phyloP scores from a whole-genome alignment of 768 basidiomycete species.

The Gymnopilus dilepis region DNA sequence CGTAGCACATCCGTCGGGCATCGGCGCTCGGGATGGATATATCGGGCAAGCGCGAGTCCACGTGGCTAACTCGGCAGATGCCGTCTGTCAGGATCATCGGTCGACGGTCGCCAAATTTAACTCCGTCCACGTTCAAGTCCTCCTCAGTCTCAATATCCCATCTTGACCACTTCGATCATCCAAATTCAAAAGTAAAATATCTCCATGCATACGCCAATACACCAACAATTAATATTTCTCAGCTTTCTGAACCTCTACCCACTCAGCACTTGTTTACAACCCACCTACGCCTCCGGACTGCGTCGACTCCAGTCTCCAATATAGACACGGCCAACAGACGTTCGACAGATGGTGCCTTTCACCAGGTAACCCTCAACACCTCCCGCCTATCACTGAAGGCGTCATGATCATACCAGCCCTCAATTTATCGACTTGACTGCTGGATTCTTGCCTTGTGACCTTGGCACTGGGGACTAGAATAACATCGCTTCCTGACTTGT shows the following conservation, averaged over 20 bases:
- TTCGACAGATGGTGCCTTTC: conserved; percentile 7
- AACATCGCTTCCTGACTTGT: not conserved
- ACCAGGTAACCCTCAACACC: not conserved
- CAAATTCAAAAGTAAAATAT: too few species aligned
- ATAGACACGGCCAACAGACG: not conserved
- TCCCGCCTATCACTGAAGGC: not conserved
- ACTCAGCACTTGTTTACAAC: not conserved
- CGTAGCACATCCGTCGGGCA: too few species aligned
- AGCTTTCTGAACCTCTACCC: too few species aligned
- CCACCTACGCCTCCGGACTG: not conserved
- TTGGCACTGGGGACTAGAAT: not conserved
- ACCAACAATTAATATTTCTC: too few species aligned
- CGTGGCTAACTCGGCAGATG: not conserved
- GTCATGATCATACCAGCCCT: not conserved
- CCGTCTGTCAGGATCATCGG: too few species aligned
- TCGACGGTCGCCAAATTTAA: too few species aligned
- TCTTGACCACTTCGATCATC: too few species aligned
- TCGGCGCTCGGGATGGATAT: not conserved
- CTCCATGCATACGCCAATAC: too few species aligned
- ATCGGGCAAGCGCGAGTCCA: not conserved
- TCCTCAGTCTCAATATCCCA: too few species aligned
- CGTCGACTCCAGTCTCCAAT: too few species aligned
- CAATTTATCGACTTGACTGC: not conserved
- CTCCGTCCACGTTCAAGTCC: too few species aligned
- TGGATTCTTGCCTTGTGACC: conserved; percentile 1